These are phyloP conservation scores for Ascochyta fabae DNA, from an alignment of 2,329 filamentous ascomycete species.

Conservation along the genomic window DNA sequence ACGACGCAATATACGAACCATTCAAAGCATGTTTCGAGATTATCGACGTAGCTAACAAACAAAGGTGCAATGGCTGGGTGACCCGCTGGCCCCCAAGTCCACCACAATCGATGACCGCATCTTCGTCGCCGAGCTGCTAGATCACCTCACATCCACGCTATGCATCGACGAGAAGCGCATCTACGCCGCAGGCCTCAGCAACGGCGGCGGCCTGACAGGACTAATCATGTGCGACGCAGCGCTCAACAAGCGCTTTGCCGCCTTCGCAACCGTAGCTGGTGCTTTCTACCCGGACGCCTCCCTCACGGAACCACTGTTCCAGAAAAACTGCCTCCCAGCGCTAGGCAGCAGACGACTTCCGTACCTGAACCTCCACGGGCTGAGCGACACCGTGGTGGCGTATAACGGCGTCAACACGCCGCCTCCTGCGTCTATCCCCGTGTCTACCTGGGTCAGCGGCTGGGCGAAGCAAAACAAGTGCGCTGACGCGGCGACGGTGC, in stretches of 20 bases:
- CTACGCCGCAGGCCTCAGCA: constrained; percentile 59
- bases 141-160: constrained; percentile 46
- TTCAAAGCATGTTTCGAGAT: too few relatives aligned
- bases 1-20: not conserved
- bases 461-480: constrained; percentile 24
- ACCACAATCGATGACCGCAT: constrained; percentile 50
- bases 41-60: not conserved
- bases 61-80: constrained; percentile 51
- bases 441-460: constrained; percentile 19
- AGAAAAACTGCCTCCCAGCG: constrained; percentile 14
- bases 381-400: constrained; percentile 30
- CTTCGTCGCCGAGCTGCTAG: constrained; percentile 52
- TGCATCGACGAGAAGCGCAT: constrained; percentile 54
- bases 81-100: constrained; percentile 43
- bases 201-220: constrained; percentile 60
- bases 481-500: not conserved
- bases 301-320: constrained; percentile 28
- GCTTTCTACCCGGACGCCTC: constrained; percentile 49
- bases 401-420: constrained; percentile 29
- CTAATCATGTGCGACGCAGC: constrained; percentile 54
- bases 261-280: constrained; percentile 55
- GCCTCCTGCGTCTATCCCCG: constrained; percentile 21
- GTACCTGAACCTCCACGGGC: constrained; percentile 30
- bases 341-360: constrained; percentile 17
- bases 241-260: constrained; percentile 52